Evolutionary conservation across 441 rosid genomes (phyloP).

Genomic region (Hypseocharis bilobata): DNA sequence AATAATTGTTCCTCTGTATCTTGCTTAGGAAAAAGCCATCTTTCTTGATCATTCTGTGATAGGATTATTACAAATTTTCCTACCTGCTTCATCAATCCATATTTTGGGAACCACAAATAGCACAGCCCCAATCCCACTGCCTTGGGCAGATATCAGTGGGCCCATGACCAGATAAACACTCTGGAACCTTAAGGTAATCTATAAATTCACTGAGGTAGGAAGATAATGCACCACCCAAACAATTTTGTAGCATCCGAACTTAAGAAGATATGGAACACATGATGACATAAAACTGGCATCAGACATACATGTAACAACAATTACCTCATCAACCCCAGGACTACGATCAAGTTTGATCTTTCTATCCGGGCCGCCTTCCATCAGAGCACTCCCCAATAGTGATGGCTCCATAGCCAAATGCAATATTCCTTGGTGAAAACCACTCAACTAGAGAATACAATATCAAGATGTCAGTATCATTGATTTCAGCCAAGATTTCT

Average conservation of each 20-base stretch:
- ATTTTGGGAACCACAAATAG: neutral
- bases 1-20: neutral
- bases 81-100: neutral
- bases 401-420: conserved; percentile 97
- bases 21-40: neutral
- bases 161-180: neutral
- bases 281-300: neutral
- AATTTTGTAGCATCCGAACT: neutral
- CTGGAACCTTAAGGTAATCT: neutral
- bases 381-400: conserved; percentile 67
- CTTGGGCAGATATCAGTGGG: neutral
- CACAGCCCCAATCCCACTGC: neutral
- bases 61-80: neutral
- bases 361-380: conserved; percentile 90
- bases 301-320: neutral
- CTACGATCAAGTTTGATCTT: conserved; percentile 77
- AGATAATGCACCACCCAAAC: neutral
- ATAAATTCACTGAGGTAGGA: neutral
- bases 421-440: conserved; percentile 85
- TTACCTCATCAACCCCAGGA: conserved; percentile 88
- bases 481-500: neutral
- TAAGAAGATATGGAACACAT: neutral
- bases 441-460: conserved; percentile 46
- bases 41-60: neutral
- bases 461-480: conserved; percentile 11